Percentiles rank a stretch among this genome's conserved stretches.
These are phyloP conservation scores for Themeda triandra DNA, from an alignment of 176 grass and related monocot species.

Conservation along the genomic window DNA sequence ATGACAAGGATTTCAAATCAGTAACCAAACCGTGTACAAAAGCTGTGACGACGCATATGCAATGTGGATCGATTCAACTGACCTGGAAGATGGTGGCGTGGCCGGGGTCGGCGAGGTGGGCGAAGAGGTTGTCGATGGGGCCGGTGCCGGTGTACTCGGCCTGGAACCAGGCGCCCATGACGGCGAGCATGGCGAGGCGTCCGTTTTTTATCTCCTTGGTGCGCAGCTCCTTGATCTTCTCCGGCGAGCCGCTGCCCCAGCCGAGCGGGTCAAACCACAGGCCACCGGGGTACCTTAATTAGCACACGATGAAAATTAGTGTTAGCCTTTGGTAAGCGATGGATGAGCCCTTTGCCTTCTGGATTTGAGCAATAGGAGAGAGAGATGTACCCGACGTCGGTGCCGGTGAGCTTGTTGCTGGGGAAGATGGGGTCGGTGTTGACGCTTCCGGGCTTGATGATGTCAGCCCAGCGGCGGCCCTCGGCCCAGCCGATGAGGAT, in stretches of 20 bases:
- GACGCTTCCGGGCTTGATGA: constrained; percentile 85
- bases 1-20: background rate
- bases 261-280: constrained; percentile 94
- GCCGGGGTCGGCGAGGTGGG: constrained; percentile 88
- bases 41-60: background rate
- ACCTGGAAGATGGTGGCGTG: constrained; percentile 89
- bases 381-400: constrained; percentile 66
- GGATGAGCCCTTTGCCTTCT: too few species aligned
- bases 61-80: background rate
- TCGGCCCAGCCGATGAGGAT: constrained; percentile 94
- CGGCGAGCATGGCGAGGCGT: constrained; percentile 90
- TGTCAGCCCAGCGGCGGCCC: constrained; percentile 90
- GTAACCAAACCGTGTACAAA: background rate
- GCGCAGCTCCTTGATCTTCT: constrained; percentile 84
- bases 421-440: constrained; percentile 94
- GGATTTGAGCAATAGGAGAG: background rate
- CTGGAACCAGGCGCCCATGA: constrained; percentile 98
- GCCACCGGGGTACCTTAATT: constrained; percentile 75
- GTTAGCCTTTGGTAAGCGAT: background rate
- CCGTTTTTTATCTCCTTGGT: constrained; percentile 99
- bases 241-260: constrained; percentile 62
- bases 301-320: background rate
- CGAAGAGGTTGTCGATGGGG: constrained; percentile 96
- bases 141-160: constrained; percentile 84
- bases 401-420: constrained; percentile 91